These are phyloP conservation scores for Phytophthora cactorum DNA, from an alignment of 352 stramenopile genomes.

Conservation along the genomic window DNA sequence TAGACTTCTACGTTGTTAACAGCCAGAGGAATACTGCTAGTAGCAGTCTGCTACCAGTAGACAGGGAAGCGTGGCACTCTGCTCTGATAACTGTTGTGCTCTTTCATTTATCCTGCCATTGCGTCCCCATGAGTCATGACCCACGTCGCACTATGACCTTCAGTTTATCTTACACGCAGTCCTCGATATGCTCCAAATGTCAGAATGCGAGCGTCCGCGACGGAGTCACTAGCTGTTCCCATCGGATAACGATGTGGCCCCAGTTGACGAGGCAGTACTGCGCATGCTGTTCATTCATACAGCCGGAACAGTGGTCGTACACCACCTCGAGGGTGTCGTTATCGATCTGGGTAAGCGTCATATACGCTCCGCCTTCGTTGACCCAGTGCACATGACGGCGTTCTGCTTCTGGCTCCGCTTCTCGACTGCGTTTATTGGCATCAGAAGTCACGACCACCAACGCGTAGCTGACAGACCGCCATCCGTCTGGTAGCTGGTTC, in stretches of 20 bases:
- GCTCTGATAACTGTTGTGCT: no score
- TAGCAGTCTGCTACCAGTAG: no score
- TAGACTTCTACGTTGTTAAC: not conserved
- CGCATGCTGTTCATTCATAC: constrained; percentile 53
- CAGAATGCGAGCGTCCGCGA: constrained; percentile 43
- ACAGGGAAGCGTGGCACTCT: no score
- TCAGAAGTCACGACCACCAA: constrained; percentile 43
- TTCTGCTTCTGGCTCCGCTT: constrained; percentile 34
- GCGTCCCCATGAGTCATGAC: no score
- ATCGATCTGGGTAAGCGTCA: constrained; percentile 43
- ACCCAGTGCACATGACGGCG: constrained; percentile 35
- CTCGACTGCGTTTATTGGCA: constrained; percentile 38
- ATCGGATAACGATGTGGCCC: constrained; percentile 60
- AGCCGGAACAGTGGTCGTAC: constrained; percentile 49
- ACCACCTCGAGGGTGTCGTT: constrained; percentile 38
- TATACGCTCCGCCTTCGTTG: constrained; percentile 44
- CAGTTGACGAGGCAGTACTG: constrained; percentile 60
- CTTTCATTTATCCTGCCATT: no score
- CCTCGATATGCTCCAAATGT: not conserved
- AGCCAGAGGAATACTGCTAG: not conserved
- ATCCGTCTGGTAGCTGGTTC: constrained; percentile 19
- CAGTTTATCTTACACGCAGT: constrained; percentile 21
- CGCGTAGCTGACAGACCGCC: constrained; percentile 29
- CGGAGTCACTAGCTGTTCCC: constrained; percentile 64
- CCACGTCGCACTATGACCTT: not conserved